Evolutionary conservation across 140 eudicot species (phyloP), one percentile per base, ranked within the genome.

Genomic region (Erigeron philadelphicus): DNA sequence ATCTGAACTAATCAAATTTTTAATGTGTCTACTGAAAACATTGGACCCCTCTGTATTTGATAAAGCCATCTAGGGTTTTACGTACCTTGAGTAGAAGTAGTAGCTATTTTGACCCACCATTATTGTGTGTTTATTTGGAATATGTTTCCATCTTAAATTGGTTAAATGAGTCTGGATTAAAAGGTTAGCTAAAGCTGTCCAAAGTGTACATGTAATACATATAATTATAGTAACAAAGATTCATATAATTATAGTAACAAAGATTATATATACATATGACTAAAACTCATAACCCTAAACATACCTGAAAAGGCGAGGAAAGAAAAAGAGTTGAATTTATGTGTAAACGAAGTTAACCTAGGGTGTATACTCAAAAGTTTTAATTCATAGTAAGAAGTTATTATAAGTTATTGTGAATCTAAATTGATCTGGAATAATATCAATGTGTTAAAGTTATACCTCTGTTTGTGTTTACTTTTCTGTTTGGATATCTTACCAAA

Each of bases 401-500:
- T 12, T 50, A 18, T 10, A 53, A 6, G 6, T 53, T 11, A 1
- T 15, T 52, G 16, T 53, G 3, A 53, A 7, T 5, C 41, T 35
- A 61, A 15, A 61, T n/a, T 16, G 13, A 45, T 18, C 57, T 46
- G 55, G 6, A 19, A 35, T 54, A 19, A 48, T 53, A 40, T 35
- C 17, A 0, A 43, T 11, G 21, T 35, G n/a, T 61, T 61, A 23
- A n/a, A 42, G 38, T 2, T 61, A 7, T 40, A 11, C 67, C 19
- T 61, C 35, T 61, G 50, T 62, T 17, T 42, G 52, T 43, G n/a
- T n/a, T 44, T 13, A 7, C 4, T 5, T 57, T 9, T 13, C 4
- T 70, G 47, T 71, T 71, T 18, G 43, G 42, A 21, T 53, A n/a
- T 50, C 43, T 61, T 17, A 18, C 56, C 18, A 9, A 23, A 46